Percentiles rank a stretch among this genome's conserved stretches.
phyloP scores from a whole-genome alignment of 1,284 basidiomycete species.

The Malassezia brasiliensis region DNA sequence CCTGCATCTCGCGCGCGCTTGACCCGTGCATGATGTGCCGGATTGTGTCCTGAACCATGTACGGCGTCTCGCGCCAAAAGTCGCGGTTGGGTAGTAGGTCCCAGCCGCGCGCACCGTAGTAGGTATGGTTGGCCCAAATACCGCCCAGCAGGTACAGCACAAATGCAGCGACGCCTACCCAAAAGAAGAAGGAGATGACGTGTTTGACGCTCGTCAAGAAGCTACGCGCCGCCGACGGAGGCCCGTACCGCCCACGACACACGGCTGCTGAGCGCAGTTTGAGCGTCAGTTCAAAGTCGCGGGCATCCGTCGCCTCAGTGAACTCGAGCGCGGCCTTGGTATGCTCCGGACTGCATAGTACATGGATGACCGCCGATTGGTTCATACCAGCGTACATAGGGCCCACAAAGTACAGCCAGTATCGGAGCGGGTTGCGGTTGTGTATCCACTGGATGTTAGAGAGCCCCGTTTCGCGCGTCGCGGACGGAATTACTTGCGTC shows the following conservation, averaged over 20 bases:
- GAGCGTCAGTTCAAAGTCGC: not conserved
- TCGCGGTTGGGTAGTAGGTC: slow-evolving; percentile 37
- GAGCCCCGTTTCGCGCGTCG: not conserved
- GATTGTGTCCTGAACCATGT: slow-evolving; percentile 24
- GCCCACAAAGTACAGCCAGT: not conserved
- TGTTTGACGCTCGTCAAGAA: not conserved
- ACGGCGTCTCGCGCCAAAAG: slow-evolving; percentile 38
- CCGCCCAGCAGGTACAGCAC: slow-evolving; percentile 27
- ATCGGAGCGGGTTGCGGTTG: not conserved
- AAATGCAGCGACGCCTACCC: not conserved
- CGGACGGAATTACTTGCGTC: slow-evolving; percentile 5
- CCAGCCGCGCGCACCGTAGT: slow-evolving; percentile 39
- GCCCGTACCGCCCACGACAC: not conserved
- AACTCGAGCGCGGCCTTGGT: not conserved
- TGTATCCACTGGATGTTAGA: too few relatives aligned
- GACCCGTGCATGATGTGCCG: slow-evolving; percentile 23
- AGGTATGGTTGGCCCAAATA: slow-evolving; percentile 37
- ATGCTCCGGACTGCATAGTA: not conserved
- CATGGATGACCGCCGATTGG: not conserved
- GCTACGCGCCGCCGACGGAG: not conserved
- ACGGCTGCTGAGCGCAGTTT: not conserved
- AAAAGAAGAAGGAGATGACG: not conserved
- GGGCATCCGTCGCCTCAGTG: not conserved
- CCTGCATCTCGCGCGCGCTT: slow-evolving; percentile 13
- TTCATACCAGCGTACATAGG: not conserved